These are phyloP conservation scores for Fistulifera pelliculosa DNA, from an alignment of 108 stramenopile genomes.

Conservation along the genomic window DNA sequence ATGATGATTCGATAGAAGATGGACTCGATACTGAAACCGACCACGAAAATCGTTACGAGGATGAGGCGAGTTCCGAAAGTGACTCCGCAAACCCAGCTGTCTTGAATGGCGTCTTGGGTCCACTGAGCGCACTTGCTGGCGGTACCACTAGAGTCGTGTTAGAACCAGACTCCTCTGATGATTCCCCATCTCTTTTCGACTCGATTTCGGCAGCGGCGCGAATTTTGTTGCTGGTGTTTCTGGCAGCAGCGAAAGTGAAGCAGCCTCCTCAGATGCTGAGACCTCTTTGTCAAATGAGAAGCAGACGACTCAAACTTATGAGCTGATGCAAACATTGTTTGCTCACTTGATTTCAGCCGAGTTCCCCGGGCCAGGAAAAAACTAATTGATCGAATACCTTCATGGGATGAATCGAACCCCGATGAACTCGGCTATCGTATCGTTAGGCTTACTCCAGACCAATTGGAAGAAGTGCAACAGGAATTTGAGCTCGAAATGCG, in stretches of 20 bases:
- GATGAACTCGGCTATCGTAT: conserved; percentile 75
- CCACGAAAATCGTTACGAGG: neutral
- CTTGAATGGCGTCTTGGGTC: conserved; percentile 47
- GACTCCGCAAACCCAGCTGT: conserved; percentile 16
- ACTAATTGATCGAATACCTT: conserved; percentile 22
- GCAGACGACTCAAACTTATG: conserved; percentile 26
- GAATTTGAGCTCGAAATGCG: conserved; percentile 45
- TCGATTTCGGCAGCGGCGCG: conserved; percentile 1
- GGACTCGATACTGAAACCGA: neutral
- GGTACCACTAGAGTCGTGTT: conserved; percentile 72
- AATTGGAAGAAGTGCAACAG: conserved; percentile 54
- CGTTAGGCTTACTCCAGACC: conserved; percentile 44
- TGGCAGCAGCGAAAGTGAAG: conserved; percentile 8
- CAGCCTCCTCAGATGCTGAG: neutral
- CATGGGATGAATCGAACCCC: conserved; percentile 69
- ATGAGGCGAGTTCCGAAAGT: conserved; percentile 15
- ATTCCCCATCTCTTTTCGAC: neutral
- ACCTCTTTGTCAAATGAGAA: neutral
- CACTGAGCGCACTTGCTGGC: conserved; percentile 48
- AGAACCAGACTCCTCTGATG: conserved; percentile 11
- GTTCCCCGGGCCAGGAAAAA: conserved; percentile 25
- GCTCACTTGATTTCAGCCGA: conserved; percentile 53
- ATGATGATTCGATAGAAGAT: conserved; percentile 7
- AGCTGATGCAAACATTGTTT: conserved; percentile 65
- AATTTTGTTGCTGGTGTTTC: neutral